Evolutionary conservation across 176 grass and related monocot genomes (phyloP), one percentile per base, ranked within the genome.

Genomic region (Alloteropsis semialata): DNA sequence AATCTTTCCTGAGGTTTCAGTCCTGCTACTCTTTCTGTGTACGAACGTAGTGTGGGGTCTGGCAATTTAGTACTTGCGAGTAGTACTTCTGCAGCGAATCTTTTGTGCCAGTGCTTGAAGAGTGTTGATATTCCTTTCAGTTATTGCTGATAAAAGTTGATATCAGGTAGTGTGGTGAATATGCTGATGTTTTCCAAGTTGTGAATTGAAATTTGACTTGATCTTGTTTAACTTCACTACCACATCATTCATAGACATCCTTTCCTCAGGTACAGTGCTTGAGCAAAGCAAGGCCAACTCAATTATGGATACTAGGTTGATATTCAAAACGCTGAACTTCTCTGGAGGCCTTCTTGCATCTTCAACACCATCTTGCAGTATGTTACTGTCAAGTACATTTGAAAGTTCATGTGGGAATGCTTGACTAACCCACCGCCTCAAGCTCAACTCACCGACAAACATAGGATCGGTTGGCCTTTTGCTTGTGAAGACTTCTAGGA

Each of bases 381-480:
- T 77, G 10, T 16, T 82, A 53, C 19, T 3, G 41, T 87, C 87
- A 12, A 28, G 5, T 3, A 85, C 77, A 43, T 66, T 82, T 50
- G 33, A 58, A 14, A 87, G 56, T 51, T 74, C 38, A 61, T 37
- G 4, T 65, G 37, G 81, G 42, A 84, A 87, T 42, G 77, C 48
- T 72, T 75, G 29, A 53, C 21, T 75, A 71, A 87, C 77, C 91
- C 91, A 90, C 53, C 71, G 49, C 70, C 88, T 89, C 38, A 93
- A 78, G 72, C 77, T 82, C 72, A 87, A n/a, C n/a, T 75, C 87
- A 61, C 60, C 28, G 0, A 15, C 28, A 33, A 93, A 93, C 87
- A 87, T 82, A 32, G 73, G 59, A 82, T 93, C 72, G 2, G 77
- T 93, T 0, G 91, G 87, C 12, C 33, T 88, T 81, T 90, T 93